Evolutionary conservation across 108 stramenopile species (phyloP).

Genomic region (Nitzschia sp.): DNA sequence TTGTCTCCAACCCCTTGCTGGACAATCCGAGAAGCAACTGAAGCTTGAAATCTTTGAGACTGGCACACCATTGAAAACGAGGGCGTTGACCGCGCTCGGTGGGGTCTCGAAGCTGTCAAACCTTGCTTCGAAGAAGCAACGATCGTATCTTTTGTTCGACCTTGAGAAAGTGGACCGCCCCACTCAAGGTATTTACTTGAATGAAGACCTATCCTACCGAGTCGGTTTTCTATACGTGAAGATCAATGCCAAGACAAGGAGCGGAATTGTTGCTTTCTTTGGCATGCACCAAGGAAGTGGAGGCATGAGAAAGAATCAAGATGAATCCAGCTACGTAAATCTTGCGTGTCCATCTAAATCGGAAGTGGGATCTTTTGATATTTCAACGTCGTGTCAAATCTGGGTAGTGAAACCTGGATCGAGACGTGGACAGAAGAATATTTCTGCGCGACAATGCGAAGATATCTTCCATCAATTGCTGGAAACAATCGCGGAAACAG

Average conservation of each 20-base stretch:
- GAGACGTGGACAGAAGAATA: slow-evolving; percentile 50
- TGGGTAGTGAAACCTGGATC: slow-evolving; percentile 84
- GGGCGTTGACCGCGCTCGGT: slow-evolving; percentile 81
- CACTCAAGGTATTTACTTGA: slow-evolving; percentile 64
- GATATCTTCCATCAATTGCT: slow-evolving; percentile 65
- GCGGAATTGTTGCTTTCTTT: slow-evolving; percentile 75
- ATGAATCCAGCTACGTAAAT: slow-evolving; percentile 31
- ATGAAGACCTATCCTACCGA: slow-evolving; percentile 58
- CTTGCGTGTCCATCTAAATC: slow-evolving; percentile 43
- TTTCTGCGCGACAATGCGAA: slow-evolving; percentile 67
- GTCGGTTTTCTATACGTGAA: slow-evolving; percentile 82
- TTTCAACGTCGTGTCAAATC: slow-evolving; percentile 60
- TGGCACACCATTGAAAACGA: slow-evolving; percentile 74
- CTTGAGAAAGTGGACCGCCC: slow-evolving; percentile 58
- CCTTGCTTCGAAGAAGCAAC: slow-evolving; percentile 37
- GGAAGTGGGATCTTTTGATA: slow-evolving; percentile 35
- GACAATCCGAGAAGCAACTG: slow-evolving; percentile 29
- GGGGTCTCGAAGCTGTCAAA: slow-evolving; percentile 57
- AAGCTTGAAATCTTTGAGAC: slow-evolving; percentile 87
- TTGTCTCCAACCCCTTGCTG: slow-evolving; percentile 39
- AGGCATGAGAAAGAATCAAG: slow-evolving; percentile 9
- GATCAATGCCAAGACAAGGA: slow-evolving; percentile 60
- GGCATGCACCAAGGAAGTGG: slow-evolving; percentile 59
- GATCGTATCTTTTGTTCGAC: slow-evolving; percentile 59
- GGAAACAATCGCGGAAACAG: slow-evolving; percentile 57